These are phyloP conservation scores for Saturnispora diversa DNA, from an alignment of 805 yeast species.

Conservation along the genomic window DNA sequence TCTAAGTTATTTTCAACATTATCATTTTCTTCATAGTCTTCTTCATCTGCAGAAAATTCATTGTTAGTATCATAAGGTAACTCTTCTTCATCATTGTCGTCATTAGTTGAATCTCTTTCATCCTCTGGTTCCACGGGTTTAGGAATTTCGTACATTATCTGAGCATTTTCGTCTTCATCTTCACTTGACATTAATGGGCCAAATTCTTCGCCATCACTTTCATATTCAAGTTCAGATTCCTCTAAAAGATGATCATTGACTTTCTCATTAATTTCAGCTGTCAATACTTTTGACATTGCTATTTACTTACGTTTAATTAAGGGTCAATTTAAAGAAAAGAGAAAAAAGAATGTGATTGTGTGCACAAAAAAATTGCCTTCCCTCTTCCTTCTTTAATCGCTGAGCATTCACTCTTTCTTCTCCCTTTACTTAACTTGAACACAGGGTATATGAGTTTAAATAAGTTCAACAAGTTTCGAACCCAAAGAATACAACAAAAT, in stretches of 20 bases:
- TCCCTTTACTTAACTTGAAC: too few relatives aligned
- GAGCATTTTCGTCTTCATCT: conserved; percentile 5
- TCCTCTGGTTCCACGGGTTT: not conserved
- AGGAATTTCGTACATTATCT: too few relatives aligned
- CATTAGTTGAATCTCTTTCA: conserved; percentile 5
- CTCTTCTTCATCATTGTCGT: conserved; percentile 1
- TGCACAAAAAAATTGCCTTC: not conserved
- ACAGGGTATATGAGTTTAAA: not conserved
- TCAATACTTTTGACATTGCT: too few relatives aligned
- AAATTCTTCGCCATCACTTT: conserved; percentile 23
- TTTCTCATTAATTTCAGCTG: too few relatives aligned
- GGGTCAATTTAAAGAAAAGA: too few relatives aligned
- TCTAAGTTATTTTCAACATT: not conserved
- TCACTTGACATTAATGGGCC: conserved; percentile 1
- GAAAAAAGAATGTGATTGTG: not conserved
- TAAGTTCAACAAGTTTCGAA: not conserved
- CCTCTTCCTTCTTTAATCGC: not conserved
- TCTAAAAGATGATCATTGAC: too few relatives aligned
- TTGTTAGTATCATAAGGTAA: conserved; percentile 7
- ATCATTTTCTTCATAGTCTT: conserved; percentile 6
- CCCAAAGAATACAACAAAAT: not conserved
- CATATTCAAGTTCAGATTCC: conserved; percentile 27
- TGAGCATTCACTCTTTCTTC: conserved; percentile 4
- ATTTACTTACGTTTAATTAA: too few relatives aligned
- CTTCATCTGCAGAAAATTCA: not conserved